phyloP scores from a whole-genome alignment of 2,329 filamentous ascomycete genomes.

The Aspergillus fructus region DNA sequence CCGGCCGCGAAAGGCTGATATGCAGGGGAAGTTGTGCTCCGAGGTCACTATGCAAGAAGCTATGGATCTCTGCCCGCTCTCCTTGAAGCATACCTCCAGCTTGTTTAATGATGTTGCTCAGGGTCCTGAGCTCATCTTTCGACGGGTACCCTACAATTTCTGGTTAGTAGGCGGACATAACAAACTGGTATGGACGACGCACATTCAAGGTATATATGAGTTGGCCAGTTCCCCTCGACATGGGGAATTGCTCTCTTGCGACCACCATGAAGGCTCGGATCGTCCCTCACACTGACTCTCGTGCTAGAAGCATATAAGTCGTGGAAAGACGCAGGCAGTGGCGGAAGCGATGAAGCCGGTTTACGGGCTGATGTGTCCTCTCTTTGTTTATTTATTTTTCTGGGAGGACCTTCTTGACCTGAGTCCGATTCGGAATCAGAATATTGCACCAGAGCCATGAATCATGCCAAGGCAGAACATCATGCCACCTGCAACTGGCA shows the following conservation, averaged over 20 bases:
- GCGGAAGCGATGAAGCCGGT: conserved; percentile 55
- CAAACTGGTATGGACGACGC: conserved; percentile 19
- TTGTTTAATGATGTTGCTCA: conserved; percentile 31
- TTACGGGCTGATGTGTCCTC: conserved; percentile 7
- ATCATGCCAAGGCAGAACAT: neutral
- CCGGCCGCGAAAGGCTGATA: conserved; percentile 81
- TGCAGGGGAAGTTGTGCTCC: conserved; percentile 79
- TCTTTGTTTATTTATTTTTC: conserved; percentile 26
- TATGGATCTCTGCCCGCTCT: conserved; percentile 53
- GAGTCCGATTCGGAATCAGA: conserved; percentile 47
- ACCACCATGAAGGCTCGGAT: conserved; percentile 81
- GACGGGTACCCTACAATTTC: conserved; percentile 39
- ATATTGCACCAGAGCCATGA: conserved; percentile 67
- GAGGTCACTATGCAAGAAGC: conserved; percentile 74
- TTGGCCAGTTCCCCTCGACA: conserved; percentile 86
- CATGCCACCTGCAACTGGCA: neutral
- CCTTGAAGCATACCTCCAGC: conserved; percentile 39
- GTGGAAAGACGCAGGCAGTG: conserved; percentile 77
- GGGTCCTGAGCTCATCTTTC: conserved; percentile 32
- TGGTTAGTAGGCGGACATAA: conserved; percentile 13
- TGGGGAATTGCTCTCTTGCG: conserved; percentile 81
- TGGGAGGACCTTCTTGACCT: conserved; percentile 21
- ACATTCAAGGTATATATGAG: conserved; percentile 93
- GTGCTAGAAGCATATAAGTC: conserved; percentile 85
- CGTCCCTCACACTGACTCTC: conserved; percentile 74